Evolutionary conservation across 495 filamentous ascomycete genomes (phyloP).

Genomic region (Penicillium bialowiezense): DNA sequence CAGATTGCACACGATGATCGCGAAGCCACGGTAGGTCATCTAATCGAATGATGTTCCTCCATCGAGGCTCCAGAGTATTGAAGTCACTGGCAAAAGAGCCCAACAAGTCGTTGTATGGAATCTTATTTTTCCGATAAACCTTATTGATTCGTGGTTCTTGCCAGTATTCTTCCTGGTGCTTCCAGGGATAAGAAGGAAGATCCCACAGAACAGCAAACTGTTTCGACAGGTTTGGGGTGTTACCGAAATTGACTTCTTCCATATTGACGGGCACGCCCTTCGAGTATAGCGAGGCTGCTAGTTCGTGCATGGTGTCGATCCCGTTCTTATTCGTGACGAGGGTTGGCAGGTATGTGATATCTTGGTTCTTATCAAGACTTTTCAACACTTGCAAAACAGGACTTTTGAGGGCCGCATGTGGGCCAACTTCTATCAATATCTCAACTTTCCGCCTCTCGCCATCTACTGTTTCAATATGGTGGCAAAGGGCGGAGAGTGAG

Average conservation of each 20-base stretch:
- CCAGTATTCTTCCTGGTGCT: background rate
- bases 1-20: slow-evolving; percentile 9
- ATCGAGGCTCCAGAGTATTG: slow-evolving; percentile 22
- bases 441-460: background rate
- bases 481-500: background rate
- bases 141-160: background rate
- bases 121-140: background rate
- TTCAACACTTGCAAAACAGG: background rate
- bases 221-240: too few species aligned
- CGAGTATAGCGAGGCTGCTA: too few species aligned
- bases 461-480: background rate
- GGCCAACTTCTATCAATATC: background rate
- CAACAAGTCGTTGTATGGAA: background rate
- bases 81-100: slow-evolving; percentile 20
- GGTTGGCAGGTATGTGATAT: too few species aligned
- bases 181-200: background rate
- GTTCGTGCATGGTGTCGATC: too few species aligned
- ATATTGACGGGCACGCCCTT: too few species aligned
- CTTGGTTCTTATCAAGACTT: too few species aligned
- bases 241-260: too few species aligned
- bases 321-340: too few species aligned
- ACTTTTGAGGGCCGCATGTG: background rate
- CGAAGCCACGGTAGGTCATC: slow-evolving; percentile 39
- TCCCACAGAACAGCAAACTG: background rate
- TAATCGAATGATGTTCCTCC: slow-evolving; percentile 36